Base-by-base conservation (phyloP, 306 rosid genomes). In the Macrotyloma uniflorum region DNA sequence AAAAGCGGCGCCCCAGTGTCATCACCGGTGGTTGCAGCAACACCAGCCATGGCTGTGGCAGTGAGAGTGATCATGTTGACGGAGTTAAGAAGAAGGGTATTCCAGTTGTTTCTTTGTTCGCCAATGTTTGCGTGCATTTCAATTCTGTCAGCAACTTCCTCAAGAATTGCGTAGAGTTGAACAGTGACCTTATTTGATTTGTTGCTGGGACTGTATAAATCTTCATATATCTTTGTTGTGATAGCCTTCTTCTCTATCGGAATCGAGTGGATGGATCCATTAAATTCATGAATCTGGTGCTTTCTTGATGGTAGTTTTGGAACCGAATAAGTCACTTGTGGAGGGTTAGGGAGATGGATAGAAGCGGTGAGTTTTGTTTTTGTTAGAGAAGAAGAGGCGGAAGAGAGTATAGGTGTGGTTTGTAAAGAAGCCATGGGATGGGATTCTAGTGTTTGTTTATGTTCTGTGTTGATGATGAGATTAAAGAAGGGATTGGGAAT, bases 61-160 rank as follows among this genome's bases (percentile, higher is more conserved):
- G 92, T 63, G 55, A 91, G 97, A 58, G 92, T 91, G 8, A 91
- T 83, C 85, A 82, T 82, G 46, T 89, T 91, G 66, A 86, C 66
- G 76, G 92, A 88, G 66, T 87, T 88, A 0, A 91, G 24, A 0
- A 89, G 72, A 43, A 89, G 94, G 7, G 74, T 24, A 38, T 91
- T 88, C 97, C 94, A 91, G 65, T 91, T 89, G 19, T 85, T 78
- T 0, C 97, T 83, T 22, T 88, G 91, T 3, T 82, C 66, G 7
- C 86, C 76, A 1, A 91, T 38, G 84, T 89, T 91, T 16, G 5
- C 69, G 79, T 91, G 97, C 91, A 88, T 89, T 68, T 88, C 88
- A 0, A 86, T 53, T 24, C 97, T 85, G 68, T 91, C 90, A 0
- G 85, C 55, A 0, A 89, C 86, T 8, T 83, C 72, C 62, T 89